These are phyloP conservation scores for Tricholoma flavovirens DNA, from an alignment of 768 basidiomycete genomes.

Conservation along the genomic window DNA sequence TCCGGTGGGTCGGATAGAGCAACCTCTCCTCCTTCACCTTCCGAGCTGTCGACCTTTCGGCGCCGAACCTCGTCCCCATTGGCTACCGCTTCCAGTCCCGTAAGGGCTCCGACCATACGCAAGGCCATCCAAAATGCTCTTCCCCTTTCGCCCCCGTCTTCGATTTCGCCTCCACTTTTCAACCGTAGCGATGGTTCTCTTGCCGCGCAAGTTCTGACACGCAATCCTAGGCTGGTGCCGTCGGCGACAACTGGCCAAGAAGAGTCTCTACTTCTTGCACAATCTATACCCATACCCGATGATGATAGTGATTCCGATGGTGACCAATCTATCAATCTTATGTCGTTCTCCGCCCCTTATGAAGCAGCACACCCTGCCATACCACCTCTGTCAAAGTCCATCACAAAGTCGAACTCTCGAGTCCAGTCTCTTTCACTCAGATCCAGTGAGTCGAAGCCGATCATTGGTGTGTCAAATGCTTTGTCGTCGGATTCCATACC, in stretches of 20 bases:
- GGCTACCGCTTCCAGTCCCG: slow-evolving; percentile 23
- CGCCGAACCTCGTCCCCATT: slow-evolving; percentile 50
- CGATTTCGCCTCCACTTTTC: slow-evolving; percentile 27
- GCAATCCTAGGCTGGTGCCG: slow-evolving; percentile 40
- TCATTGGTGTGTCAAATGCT: slow-evolving; percentile 49
- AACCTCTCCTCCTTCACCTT: slow-evolving; percentile 38
- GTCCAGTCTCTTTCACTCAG: slow-evolving; percentile 48
- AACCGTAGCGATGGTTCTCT: slow-evolving; percentile 18
- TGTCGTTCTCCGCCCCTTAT: slow-evolving; percentile 71
- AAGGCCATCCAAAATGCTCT: slow-evolving; percentile 33
- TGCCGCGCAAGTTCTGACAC: slow-evolving; percentile 25
- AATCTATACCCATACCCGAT: slow-evolving; percentile 70
- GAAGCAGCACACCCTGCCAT: slow-evolving; percentile 40
- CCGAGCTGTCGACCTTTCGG: slow-evolving; percentile 31
- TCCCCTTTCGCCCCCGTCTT: slow-evolving; percentile 32
- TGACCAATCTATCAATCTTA: slow-evolving; percentile 51
- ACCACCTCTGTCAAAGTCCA: slow-evolving; percentile 13
- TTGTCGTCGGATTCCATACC: slow-evolving; percentile 51
- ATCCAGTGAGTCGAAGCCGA: slow-evolving; percentile 45
- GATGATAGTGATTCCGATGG: slow-evolving; percentile 67
- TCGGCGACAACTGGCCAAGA: slow-evolving; percentile 37
- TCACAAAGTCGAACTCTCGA: slow-evolving; percentile 28
- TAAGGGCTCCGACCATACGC: slow-evolving; percentile 30
- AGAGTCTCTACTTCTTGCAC: slow-evolving; percentile 64
- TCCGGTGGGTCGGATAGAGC: slow-evolving; percentile 31